phyloP scores from a whole-genome alignment of 2,329 filamentous ascomycete species.

The Aphanoascus verrucosus region DNA sequence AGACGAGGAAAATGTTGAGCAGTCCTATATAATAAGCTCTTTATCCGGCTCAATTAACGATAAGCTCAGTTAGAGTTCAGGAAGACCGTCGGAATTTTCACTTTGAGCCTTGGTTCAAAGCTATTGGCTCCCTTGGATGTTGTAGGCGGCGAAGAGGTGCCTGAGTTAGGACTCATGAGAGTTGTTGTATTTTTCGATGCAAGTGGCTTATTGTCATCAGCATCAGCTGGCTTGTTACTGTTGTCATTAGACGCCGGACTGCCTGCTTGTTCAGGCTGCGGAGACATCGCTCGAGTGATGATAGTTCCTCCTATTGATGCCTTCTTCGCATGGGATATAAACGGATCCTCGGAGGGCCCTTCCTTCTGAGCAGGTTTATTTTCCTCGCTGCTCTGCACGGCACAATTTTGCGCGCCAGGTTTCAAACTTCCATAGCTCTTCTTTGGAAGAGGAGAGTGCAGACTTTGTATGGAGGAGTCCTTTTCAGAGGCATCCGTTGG shows the following conservation, averaged over 20 bases:
- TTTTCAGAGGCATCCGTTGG: constrained; percentile 19
- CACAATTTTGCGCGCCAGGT: not conserved
- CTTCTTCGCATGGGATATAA: constrained; percentile 16
- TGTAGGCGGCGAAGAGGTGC: not conserved
- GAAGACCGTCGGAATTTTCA: constrained; percentile 6
- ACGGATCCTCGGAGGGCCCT: constrained; percentile 15
- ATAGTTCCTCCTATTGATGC: constrained; percentile 16
- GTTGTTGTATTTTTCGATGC: not conserved
- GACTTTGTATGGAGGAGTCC: not conserved
- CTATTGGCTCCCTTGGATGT: not conserved
- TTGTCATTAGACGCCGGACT: not conserved
- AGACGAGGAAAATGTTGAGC: not conserved
- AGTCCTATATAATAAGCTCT: not conserved
- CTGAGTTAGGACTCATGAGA: not conserved
- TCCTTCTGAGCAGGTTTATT: not conserved
- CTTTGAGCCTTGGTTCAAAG: constrained; percentile 13
- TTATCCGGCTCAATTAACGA: not conserved
- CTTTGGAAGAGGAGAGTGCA: not conserved
- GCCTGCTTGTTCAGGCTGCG: not conserved
- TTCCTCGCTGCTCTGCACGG: not conserved
- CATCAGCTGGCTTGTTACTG: not conserved
- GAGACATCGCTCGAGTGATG: constrained; percentile 13
- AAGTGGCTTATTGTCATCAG: not conserved
- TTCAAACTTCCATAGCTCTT: not conserved
- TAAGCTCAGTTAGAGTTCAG: not conserved